A percentile compares a stretch with the other conserved stretches of the same genome.
Evolutionary conservation across 148 eudicot genomes (phyloP).

Genomic region (Tetragonia tetragonoides): DNA sequence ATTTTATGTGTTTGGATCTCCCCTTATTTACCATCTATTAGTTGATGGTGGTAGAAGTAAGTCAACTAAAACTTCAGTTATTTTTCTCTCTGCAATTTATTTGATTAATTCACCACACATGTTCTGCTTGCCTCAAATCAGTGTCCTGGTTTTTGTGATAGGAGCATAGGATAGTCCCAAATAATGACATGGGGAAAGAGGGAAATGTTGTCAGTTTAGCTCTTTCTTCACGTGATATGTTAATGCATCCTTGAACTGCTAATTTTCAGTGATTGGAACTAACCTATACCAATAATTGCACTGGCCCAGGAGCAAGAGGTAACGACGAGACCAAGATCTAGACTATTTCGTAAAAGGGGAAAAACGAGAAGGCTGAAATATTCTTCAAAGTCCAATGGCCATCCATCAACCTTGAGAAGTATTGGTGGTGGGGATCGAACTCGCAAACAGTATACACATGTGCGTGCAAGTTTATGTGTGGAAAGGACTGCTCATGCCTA

Average conservation of each 20-base stretch:
- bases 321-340: constrained; percentile 43
- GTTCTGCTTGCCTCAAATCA: background rate
- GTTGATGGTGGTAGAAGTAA: background rate
- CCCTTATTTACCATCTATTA: background rate
- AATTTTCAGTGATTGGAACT: constrained; percentile 10
- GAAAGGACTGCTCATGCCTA: constrained; percentile 84
- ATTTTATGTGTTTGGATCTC: background rate
- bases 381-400: constrained; percentile 79
- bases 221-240: constrained; percentile 1
- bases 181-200: background rate
- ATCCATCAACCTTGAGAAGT: constrained; percentile 80
- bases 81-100: no score
- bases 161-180: background rate
- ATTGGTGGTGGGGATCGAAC: constrained; percentile 58
- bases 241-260: constrained; percentile 7
- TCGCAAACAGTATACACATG: constrained; percentile 74
- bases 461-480: constrained; percentile 66
- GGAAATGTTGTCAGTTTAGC: background rate
- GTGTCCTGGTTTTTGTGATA: background rate
- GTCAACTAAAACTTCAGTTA: background rate
- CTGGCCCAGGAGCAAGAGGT: constrained; percentile 49
- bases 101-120: background rate
- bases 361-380: constrained; percentile 67
- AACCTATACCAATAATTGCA: constrained; percentile 7
- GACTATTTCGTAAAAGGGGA: constrained; percentile 74